Conservation (phyloP, 371 early-diverging fungal species). For the Coemansia sp. region DNA sequence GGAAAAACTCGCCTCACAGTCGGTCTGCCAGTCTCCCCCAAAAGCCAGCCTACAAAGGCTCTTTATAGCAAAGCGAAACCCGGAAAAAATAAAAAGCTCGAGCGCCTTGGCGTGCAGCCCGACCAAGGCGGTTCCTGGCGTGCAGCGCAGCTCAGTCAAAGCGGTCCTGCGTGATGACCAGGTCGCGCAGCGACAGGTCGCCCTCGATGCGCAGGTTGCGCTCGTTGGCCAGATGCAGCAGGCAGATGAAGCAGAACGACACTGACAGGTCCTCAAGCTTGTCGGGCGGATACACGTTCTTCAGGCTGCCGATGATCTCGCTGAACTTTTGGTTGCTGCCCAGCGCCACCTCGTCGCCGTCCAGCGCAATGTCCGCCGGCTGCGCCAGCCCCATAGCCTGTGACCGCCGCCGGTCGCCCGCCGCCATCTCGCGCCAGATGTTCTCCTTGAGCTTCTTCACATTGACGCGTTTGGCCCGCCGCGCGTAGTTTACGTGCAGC, state of each 20-base stretch:
- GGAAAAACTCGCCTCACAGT: neutral
- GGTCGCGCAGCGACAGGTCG: conserved; percentile 45
- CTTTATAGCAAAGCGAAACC: too few relatives aligned
- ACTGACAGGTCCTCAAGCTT: conserved; percentile 87
- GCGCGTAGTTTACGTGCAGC: conserved; percentile 77
- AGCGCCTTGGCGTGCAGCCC: too few relatives aligned
- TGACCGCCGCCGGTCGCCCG: conserved; percentile 16
- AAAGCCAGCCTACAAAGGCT: too few relatives aligned
- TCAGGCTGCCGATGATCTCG: conserved; percentile 66
- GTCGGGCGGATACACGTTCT: conserved; percentile 70
- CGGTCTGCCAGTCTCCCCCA: too few relatives aligned
- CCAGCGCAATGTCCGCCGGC: conserved; percentile 11
- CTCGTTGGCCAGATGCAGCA: conserved; percentile 95
- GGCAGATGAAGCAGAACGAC: conserved; percentile 94
- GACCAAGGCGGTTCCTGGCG: too few relatives aligned
- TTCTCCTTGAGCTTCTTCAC: conserved; percentile 93
- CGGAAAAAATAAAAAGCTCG: too few relatives aligned
- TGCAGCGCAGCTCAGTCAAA: conserved; percentile 24
- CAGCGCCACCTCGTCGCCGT: conserved; percentile 27
- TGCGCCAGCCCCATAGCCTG: neutral
- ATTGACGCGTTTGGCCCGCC: conserved; percentile 89
- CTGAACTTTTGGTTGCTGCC: conserved; percentile 68
- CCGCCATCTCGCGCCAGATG: conserved; percentile 76
- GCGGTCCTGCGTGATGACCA: conserved; percentile 44
- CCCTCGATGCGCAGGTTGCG: conserved; percentile 62